Conservation (phyloP, 192 early-diverging fungal species). For the Entrophospora sp. region DNA sequence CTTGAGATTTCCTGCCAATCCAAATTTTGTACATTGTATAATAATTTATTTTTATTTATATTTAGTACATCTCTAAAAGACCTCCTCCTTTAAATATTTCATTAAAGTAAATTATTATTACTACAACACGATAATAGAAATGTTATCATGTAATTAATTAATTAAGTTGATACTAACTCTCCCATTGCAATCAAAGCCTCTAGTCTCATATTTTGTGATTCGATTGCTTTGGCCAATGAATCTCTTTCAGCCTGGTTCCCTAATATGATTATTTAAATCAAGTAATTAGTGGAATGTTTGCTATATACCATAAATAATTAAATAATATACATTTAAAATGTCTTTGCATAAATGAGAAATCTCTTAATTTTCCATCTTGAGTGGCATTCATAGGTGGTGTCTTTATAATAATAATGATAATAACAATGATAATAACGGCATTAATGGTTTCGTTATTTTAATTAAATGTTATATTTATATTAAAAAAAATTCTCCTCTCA, state of each 20-base stretch:
- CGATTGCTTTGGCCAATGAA: neutral
- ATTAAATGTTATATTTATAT: no score
- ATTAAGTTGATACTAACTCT: conserved; percentile 1
- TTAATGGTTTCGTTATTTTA: no score
- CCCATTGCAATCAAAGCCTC: neutral
- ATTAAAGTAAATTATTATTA: neutral
- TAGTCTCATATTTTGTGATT: conserved; percentile 8
- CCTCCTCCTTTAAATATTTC: neutral
- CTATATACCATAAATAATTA: conserved; percentile 19
- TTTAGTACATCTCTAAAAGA: conserved; percentile 4
- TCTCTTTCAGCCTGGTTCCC: neutral
- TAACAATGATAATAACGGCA: neutral
- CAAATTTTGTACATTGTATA: conserved; percentile 24
- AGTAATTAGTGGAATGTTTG: neutral
- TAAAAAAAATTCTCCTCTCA: neutral
- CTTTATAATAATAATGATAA: no score
- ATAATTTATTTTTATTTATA: conserved; percentile 19
- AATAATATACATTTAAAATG: no score
- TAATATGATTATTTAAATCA: neutral
- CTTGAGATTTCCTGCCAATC: conserved; percentile 25
- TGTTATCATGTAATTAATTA: no score
- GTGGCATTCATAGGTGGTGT: no score
- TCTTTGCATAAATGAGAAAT: no score
- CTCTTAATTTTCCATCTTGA: no score
- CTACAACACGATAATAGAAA: neutral